Base-by-base conservation (phyloP, 768 basidiomycete genomes). In the Termitomyces sp. region DNA sequence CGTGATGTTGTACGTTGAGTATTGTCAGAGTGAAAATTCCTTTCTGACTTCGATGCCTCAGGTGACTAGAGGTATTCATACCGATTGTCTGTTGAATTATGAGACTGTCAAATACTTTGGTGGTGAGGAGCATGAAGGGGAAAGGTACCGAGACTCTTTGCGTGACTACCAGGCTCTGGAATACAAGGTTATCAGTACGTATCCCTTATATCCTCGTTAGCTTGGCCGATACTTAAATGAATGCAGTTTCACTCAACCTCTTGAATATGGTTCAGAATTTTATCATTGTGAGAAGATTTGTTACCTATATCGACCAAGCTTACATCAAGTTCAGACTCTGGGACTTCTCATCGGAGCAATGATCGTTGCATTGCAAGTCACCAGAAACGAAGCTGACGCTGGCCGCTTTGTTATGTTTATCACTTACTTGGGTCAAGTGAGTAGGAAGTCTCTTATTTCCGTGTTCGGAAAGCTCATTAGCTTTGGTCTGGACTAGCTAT, bases 61-160 rank as follows among this genome's bases (percentile, higher is more conserved):
- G 85, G 69, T 86, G 23, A 91, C 86, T 22, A 82, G 92, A 36
- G 89, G 88, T 9, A 94, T 94, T 50, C 87, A 91, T 60, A 86
- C 89, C 5, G 91, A 94, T 63, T 85, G 84, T 61, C 70, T 92
- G 27, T 78, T 91, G 49, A 89, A 89, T 64, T 90, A 89, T 56
- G 88, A 89, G 68, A 92, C 91, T 5, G 87, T 93, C 62, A 94
- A 91, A 68, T 91, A 91, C 66, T 94, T 94, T 66, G 84, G 84
- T n/a, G 88, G 91, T 15, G 93, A 96, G 68, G 77, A 81, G 22
- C 83, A 92, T 61, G 93, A 95, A 65, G 79, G 78, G 16, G 75
- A 76, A 40, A 78, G 93, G 29, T 94, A 92, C 63, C 67, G 73
- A 11, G 78, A 85, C 13, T 89, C 92, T 3, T 79, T 95, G 57